These are phyloP conservation scores for Pythium dissotocum DNA, from an alignment of 352 stramenopile genomes.

Conservation along the genomic window DNA sequence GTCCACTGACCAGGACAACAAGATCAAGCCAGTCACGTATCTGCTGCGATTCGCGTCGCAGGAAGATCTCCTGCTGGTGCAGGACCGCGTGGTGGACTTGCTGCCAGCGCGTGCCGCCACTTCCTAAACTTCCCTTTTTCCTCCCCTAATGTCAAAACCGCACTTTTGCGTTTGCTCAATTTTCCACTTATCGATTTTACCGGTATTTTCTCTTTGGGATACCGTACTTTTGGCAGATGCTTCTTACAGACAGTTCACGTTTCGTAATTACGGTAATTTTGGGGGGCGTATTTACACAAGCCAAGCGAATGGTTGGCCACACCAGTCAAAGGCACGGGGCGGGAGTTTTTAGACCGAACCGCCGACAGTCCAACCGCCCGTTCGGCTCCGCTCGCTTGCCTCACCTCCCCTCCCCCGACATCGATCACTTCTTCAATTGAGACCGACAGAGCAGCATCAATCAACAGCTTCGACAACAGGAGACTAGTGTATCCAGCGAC, in stretches of 20 bases:
- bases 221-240: constrained; percentile 5
- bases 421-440: constrained; percentile 24
- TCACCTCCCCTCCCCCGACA: background rate
- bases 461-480: background rate
- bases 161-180: constrained; percentile 3
- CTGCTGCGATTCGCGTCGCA: constrained; percentile 61
- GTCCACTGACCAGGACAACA: constrained; percentile 12
- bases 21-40: constrained; percentile 72
- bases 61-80: constrained; percentile 59
- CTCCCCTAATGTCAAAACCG: constrained; percentile 8
- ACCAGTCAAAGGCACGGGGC: background rate
- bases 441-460: background rate
- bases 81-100: constrained; percentile 38
- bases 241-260: background rate
- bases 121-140: constrained; percentile 20
- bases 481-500: background rate
- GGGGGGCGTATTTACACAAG: background rate
- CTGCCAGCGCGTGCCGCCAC: constrained; percentile 24
- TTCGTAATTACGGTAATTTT: background rate
- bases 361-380: background rate
- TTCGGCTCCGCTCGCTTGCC: background rate
- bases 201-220: background rate
- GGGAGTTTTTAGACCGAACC: constrained; percentile 2
- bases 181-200: background rate
- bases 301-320: background rate